Base-by-base conservation (phyloP, 2,329 filamentous ascomycete species). In the Sarocladiaceae sp. region DNA sequence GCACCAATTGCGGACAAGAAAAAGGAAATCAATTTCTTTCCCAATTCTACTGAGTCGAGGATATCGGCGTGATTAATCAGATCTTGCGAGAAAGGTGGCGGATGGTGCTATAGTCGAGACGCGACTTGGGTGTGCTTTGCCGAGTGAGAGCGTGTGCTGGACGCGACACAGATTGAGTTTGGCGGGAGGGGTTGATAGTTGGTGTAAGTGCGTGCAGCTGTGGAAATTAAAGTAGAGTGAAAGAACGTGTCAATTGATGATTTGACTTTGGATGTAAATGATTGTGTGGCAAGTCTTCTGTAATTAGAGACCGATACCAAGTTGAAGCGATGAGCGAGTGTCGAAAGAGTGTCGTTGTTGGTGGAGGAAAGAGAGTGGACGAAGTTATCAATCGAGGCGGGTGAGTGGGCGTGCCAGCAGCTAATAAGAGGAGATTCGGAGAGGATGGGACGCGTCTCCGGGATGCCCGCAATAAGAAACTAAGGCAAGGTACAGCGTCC, bases 1-100 rank as follows among this genome's bases (percentile, higher is more conserved):
- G 40, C 40, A 25, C 40, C 40, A 29, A 46, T 46, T 46, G 22
- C n/a, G n/a, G n/a, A n/a, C n/a, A n/a, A n/a, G n/a, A n/a, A n/a
- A n/a, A n/a, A n/a, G n/a, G n/a, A n/a, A n/a, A n/a, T n/a, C n/a
- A n/a, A n/a, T n/a, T n/a, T n/a, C n/a, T n/a, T n/a, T n/a, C n/a
- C n/a, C n/a, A n/a, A n/a, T n/a, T n/a, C n/a, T n/a, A n/a, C n/a
- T n/a, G n/a, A n/a, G 33, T 22, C 18, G 17, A 17, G 40, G 25
- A 31, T 31, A 25, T 48, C 17, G 44, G 33, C 11, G 33, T 29
- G 12, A 10, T n/a, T n/a, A 26, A 33, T 29, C 11, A 33, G 28
- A 31, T 29, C 6, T 17, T 10, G 10, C 26, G 26, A 31, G 28
- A 11, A 48, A 48, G 13, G 4, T 6, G 26, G 18, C 4, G 4